A percentile compares a stretch with the other conserved stretches of the same genome.
These are phyloP conservation scores for Phytophthora rubi DNA, from an alignment of 352 stramenopile species.

Conservation along the genomic window DNA sequence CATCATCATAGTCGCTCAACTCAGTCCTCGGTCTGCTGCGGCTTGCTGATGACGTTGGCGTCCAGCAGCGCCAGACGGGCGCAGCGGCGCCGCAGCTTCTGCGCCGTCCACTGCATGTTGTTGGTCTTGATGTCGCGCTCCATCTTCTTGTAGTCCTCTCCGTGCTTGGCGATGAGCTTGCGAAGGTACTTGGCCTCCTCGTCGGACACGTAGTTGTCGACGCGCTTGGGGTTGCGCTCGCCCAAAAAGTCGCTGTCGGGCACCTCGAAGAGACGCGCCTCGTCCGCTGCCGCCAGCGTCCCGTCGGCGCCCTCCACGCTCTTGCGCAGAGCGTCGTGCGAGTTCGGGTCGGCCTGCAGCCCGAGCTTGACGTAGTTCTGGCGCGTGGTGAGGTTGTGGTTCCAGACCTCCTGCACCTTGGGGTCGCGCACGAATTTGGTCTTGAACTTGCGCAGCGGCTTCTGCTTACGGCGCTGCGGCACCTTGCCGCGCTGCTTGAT, in stretches of 20 bases:
- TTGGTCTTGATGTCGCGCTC: constrained; percentile 85
- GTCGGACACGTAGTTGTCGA: constrained; percentile 80
- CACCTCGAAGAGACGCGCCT: constrained; percentile 71
- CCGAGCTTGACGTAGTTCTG: constrained; percentile 86
- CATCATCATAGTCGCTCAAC: constrained; percentile 18
- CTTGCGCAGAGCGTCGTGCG: constrained; percentile 50
- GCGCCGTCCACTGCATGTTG: constrained; percentile 84
- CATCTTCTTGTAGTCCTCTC: constrained; percentile 81
- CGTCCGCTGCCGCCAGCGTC: constrained; percentile 55
- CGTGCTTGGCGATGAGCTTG: constrained; percentile 71
- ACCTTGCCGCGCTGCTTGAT: constrained; percentile 78
- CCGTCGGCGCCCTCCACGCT: constrained; percentile 55
- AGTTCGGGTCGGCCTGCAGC: constrained; percentile 74
- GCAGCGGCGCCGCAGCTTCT: constrained; percentile 75
- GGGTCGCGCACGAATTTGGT: constrained; percentile 75
- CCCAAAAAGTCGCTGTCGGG: constrained; percentile 81
- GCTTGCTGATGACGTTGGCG: constrained; percentile 69
- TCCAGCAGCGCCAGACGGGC: constrained; percentile 78
- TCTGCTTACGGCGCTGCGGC: constrained; percentile 70
- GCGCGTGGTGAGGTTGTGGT: constrained; percentile 80
- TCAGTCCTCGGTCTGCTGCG: constrained; percentile 19
- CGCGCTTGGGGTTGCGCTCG: constrained; percentile 74
- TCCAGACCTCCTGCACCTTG: constrained; percentile 74
- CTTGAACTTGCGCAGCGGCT: constrained; percentile 80
- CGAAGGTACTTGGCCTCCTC: constrained; percentile 83